Base-by-base conservation (phyloP, 768 basidiomycete genomes). In the Phaffia australis region DNA sequence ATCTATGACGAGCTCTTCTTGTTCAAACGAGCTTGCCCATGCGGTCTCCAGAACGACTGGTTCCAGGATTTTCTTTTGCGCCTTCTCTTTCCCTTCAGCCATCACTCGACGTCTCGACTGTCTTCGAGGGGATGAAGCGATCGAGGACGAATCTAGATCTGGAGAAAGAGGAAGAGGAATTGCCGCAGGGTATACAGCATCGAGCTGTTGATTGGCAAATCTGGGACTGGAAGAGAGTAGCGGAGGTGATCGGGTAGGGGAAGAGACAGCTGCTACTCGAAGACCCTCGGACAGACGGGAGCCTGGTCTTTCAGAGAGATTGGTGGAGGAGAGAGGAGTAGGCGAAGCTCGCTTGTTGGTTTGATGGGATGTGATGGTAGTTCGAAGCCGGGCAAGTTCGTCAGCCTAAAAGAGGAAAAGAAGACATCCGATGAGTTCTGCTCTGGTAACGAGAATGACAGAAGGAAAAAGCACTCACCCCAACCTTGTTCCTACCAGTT, bases 1-100 rank as follows among this genome's bases (percentile, higher is more conserved):
- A 18, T 47, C 60, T 46, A 47, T 47, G 60, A 61, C 52, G 18
- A 49, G 49, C 46, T 61, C 60, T 32, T 61, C 60, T 48, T 32
- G 27, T 57, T 25, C n/a, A 27, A 29, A 29, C 35, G 35, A 42
- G 35, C 35, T 42, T 42, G 35, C 35, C 35, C 35, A 42, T 42
- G 35, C 35, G 35, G 35, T 42, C 11, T 42, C 35, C 35, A 42
- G 11, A 42, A 42, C 35, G 35, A 42, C 11, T 11, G 56, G 19
- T 14, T 57, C 56, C 6, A n/a, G 56, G 2, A 25, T 18, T 16
- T 57, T 57, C 56, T 29, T 57, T 27, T 29, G 27, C 27, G 18
- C 19, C 27, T 42, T 42, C 11, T 42, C 35, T 42, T 42, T 42
- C 11, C 35, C 35, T 42, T 42, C 35, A 5, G 35, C 35, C 35